Conservation (phyloP, 176 grass and related monocot species). For the Raddia distichophylla region DNA sequence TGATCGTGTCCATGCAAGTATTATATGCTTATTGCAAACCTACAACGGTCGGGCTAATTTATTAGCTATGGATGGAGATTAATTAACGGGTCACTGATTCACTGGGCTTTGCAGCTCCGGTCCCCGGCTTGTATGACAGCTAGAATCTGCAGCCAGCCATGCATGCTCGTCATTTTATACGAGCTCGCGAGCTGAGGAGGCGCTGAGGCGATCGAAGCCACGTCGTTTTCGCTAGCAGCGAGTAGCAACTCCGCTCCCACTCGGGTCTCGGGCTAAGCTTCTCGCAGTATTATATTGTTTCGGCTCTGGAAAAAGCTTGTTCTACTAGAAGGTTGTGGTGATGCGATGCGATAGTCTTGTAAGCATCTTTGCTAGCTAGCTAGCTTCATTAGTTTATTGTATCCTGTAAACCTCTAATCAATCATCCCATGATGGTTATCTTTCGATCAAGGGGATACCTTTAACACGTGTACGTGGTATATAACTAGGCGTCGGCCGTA, state of each 20-base stretch:
- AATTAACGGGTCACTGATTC: neutral
- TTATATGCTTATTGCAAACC: neutral
- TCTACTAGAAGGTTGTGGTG: conserved; percentile 53
- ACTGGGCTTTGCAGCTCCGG: conserved; percentile 16
- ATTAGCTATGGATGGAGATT: neutral
- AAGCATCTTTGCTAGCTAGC: conserved; percentile 39
- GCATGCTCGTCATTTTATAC: conserved; percentile 70
- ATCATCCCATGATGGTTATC: conserved; percentile 38
- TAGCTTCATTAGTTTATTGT: conserved; percentile 29
- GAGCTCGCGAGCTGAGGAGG: conserved; percentile 29
- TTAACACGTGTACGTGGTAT: conserved; percentile 33
- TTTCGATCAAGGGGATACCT: neutral
- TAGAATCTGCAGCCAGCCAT: conserved; percentile 61
- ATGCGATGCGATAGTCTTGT: conserved; percentile 21
- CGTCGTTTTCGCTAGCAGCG: conserved; percentile 42
- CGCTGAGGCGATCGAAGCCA: conserved; percentile 42
- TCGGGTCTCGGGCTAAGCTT: conserved; percentile 42
- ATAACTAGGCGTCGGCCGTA: conserved; percentile 30
- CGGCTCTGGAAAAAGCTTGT: neutral
- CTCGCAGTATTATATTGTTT: conserved; percentile 27
- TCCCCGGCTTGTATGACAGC: conserved; percentile 57
- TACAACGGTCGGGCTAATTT: neutral
- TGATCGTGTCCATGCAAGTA: conserved; percentile 33
- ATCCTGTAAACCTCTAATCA: conserved; percentile 10
- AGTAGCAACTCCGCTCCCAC: conserved; percentile 59